These are phyloP conservation scores for Anisogramma anomala DNA, from an alignment of 2,329 filamentous ascomycete species.

Conservation along the genomic window DNA sequence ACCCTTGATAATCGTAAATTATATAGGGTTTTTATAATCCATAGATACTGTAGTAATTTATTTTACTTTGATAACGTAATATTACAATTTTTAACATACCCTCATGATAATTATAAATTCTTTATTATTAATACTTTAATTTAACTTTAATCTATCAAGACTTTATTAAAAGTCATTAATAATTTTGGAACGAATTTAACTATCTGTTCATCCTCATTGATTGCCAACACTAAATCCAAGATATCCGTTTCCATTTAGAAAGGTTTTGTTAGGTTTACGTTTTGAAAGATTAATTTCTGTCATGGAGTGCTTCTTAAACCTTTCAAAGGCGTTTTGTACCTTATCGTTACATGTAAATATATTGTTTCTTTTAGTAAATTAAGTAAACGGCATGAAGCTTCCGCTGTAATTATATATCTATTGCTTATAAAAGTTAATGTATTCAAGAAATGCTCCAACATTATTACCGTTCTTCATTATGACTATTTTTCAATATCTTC, in stretches of 20 bases:
- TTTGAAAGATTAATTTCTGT: no score
- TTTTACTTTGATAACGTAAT: constrained; percentile 16
- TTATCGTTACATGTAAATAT: no score
- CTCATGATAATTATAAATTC: constrained; percentile 18
- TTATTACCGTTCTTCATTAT: no score
- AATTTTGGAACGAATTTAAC: constrained; percentile 7
- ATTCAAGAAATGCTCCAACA: no score
- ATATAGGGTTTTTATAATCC: constrained; percentile 20
- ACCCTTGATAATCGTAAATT: constrained; percentile 16
- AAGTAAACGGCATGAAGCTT: no score
- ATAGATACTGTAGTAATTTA: constrained; percentile 14
- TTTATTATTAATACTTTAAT: constrained; percentile 21
- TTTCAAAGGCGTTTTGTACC: no score
- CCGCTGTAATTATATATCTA: no score
- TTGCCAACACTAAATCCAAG: constrained; percentile 14
- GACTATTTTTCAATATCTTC: no score
- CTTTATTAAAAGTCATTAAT: constrained; percentile 11
- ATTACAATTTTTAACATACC: constrained; percentile 19
- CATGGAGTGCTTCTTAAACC: no score
- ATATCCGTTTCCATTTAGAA: constrained; percentile 18
- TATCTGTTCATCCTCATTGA: constrained; percentile 14
- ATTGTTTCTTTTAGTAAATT: no score
- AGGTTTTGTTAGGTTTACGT: no score
- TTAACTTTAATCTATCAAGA: constrained; percentile 15
- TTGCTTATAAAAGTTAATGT: no score